Evolutionary conservation across 345 rosid species (phyloP), one percentile per base, ranked within the genome.

Genomic region (Alliaria petiolata): DNA sequence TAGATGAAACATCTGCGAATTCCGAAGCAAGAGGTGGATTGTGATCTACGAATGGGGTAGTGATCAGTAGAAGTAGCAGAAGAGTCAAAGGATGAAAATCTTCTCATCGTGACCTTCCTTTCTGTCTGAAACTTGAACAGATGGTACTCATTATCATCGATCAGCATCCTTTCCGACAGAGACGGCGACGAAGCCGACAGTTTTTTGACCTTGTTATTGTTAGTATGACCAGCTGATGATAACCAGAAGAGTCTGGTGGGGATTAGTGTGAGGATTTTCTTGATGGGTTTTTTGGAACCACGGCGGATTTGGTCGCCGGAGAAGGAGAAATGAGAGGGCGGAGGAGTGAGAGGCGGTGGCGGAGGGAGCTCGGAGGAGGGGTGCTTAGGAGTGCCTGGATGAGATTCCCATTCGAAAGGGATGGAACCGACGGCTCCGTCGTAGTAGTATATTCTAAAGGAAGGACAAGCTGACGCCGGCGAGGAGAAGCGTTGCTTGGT

Each of bases 341-440:
- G 79, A 54, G 79, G 79, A 63, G 79, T 75, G 53, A 75, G 79
- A 44, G 77, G 77, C 5, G 64, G 75, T 6, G 13, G 65, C 1
- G 70, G 53, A 69, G 74, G 60, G 13, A 62, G 35, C 12, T 69
- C 74, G 7, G 74, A 62, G 31, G 74, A 62, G 3, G 79, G 38
- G 26, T 75, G 70, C 26, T 75, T 75, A 20, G 79, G 79, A 17
- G 79, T 75, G 20, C 79, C 79, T 1, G 79, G 79, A 26, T 68
- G 75, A 63, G 79, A 53, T 55, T 75, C 79, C 79, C 79, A 75
- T 38, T 68, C 79, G 52, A 75, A 75, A 14, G 79, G 79, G 58
- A 75, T 65, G 20, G 79, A 38, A 26, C 75, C 75, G 13, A 9
- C 74, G 19, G 74, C 63, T 35, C 58, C 63, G 34, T 68, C 65